A percentile compares a stretch with the other conserved stretches of the same genome.
Conservation (phyloP, 2,329 filamentous ascomycete species). For the Capronia coronata region DNA sequence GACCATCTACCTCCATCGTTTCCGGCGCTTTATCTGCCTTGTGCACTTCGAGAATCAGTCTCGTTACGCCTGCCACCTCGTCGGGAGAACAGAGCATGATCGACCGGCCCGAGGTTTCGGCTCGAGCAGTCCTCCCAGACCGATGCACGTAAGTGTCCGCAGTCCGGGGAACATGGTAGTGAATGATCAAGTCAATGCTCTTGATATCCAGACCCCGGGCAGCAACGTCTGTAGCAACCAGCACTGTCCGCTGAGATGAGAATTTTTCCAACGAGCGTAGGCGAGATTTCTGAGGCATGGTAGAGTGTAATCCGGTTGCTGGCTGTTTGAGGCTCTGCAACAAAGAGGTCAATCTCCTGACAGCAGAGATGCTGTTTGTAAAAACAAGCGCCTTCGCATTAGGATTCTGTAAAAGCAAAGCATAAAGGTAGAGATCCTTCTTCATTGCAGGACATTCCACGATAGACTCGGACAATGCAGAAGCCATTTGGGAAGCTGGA, state of each 20-base stretch:
- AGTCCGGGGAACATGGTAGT: slow-evolving; percentile 88
- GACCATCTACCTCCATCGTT: slow-evolving; percentile 75
- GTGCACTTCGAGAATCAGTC: slow-evolving; percentile 84
- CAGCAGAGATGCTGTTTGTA: slow-evolving; percentile 90
- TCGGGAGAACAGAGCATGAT: slow-evolving; percentile 86
- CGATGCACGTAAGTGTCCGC: slow-evolving; percentile 94
- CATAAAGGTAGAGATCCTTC: slow-evolving; percentile 94
- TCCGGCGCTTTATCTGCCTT: slow-evolving; percentile 37
- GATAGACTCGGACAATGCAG: slow-evolving; percentile 76
- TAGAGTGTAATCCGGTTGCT: slow-evolving; percentile 70
- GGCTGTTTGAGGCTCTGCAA: slow-evolving; percentile 74
- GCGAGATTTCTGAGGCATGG: slow-evolving; percentile 93
- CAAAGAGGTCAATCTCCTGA: slow-evolving; percentile 76
- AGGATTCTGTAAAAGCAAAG: slow-evolving; percentile 66
- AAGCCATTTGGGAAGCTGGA: slow-evolving; percentile 80
- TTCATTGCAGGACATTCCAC: slow-evolving; percentile 90
- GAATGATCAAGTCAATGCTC: slow-evolving; percentile 78
- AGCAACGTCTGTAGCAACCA: slow-evolving; percentile 89
- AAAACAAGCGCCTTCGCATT: slow-evolving; percentile 80
- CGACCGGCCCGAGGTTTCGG: slow-evolving; percentile 67
- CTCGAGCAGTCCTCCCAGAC: slow-evolving; percentile 87
- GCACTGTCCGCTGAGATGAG: slow-evolving; percentile 57
- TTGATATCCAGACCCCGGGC: slow-evolving; percentile 91
- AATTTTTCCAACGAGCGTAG: slow-evolving; percentile 90
- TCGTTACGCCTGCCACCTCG: slow-evolving; percentile 75